Percentiles rank a stretch among this genome's conserved stretches.
These are phyloP conservation scores for Ilyonectria robusta DNA, from an alignment of 2,329 filamentous ascomycete species.

Conservation along the genomic window DNA sequence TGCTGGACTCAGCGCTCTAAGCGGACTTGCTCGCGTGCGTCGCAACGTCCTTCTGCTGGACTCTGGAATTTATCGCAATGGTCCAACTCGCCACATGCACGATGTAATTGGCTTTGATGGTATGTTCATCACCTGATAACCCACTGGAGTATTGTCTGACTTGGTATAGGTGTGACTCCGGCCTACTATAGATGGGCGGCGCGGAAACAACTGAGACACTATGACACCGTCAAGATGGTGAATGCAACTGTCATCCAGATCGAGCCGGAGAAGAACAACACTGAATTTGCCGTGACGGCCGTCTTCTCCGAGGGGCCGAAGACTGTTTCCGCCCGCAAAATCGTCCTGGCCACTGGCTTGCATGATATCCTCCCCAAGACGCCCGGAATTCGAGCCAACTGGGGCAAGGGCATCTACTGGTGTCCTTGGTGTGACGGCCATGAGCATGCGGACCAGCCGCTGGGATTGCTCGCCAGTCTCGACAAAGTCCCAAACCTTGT, in stretches of 20 bases:
- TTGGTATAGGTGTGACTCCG: conserved; percentile 64
- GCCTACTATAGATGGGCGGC: conserved; percentile 68
- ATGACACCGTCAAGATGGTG: conserved; percentile 63
- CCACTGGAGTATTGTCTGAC: conserved; percentile 9
- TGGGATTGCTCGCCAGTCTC: conserved; percentile 67
- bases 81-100: conserved; percentile 70
- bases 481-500: conserved; percentile 60
- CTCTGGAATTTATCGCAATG: conserved; percentile 71
- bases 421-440: conserved; percentile 76
- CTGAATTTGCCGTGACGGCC: conserved; percentile 60
- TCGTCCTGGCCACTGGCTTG: conserved; percentile 72
- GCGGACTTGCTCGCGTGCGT: conserved; percentile 71
- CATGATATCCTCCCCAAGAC: conserved; percentile 68
- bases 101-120: conserved; percentile 74
- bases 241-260: conserved; percentile 68
- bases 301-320: conserved; percentile 33
- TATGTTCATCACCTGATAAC: conserved; percentile 42
- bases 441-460: conserved; percentile 71
- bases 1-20: conserved; percentile 67
- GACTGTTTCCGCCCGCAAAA: conserved; percentile 63
- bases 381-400: conserved; percentile 68
- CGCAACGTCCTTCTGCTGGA: conserved; percentile 70
- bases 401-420: conserved; percentile 73
- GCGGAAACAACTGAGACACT: conserved; percentile 65
- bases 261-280: conserved; percentile 55